phyloP scores from a whole-genome alignment of 805 yeast genomes.

The Schwanniomyces pseudopolymorphus region DNA sequence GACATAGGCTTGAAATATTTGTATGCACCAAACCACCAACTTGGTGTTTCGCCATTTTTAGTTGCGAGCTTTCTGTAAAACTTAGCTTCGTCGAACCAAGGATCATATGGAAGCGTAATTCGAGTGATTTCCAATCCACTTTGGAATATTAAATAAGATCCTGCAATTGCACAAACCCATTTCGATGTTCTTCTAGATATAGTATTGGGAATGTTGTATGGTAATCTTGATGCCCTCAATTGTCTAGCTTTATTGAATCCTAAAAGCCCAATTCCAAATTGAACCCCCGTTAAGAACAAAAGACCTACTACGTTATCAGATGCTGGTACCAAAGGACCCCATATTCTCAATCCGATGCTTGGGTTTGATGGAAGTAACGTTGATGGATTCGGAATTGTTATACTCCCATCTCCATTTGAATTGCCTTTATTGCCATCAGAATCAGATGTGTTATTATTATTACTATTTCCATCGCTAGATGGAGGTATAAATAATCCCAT shows the following conservation, averaged over 20 bases:
- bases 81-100: constrained; percentile 71
- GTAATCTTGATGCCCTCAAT: constrained; percentile 12
- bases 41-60: constrained; percentile 47
- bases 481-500: constrained; percentile 42
- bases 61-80: constrained; percentile 51
- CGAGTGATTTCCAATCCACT: constrained; percentile 59
- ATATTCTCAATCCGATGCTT: constrained; percentile 55
- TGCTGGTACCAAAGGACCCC: constrained; percentile 78
- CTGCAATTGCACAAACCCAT: constrained; percentile 23
- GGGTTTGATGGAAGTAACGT: constrained; percentile 40
- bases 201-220: constrained; percentile 11
- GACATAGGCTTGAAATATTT: constrained; percentile 54
- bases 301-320: constrained; percentile 60
- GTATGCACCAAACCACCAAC: constrained; percentile 69
- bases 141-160: constrained; percentile 49
- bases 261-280: constrained; percentile 48
- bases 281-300: constrained; percentile 51
- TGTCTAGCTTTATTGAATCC: constrained; percentile 18
- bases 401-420: constrained; percentile 7
- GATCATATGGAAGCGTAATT: constrained; percentile 50
- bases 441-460: constrained; percentile 2
- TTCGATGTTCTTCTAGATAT: constrained; percentile 12
- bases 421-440: constrained; percentile 4
- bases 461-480: constrained; percentile 15
- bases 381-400: constrained; percentile 18